Evolutionary conservation across 345 rosid species (phyloP), one percentile per base, ranked within the genome.

Genomic region (Laguncularia racemosa): DNA sequence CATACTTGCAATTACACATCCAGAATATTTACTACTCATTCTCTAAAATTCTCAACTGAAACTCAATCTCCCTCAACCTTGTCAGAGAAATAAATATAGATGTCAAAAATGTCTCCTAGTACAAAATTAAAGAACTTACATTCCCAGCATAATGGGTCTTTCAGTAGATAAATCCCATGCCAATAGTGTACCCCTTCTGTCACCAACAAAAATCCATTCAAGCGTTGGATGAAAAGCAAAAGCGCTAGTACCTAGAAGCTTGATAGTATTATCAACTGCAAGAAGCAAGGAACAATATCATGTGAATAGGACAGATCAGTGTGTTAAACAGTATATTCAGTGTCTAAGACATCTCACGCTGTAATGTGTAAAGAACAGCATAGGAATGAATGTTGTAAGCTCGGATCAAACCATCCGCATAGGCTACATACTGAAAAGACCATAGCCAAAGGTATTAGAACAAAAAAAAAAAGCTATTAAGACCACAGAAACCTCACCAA

Each of bases 111-210:
- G 14, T 38, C 13, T 28, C 53, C 26, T 48, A 20, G 18, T 33
- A 14, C 44, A 46, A n/a, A 23, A 2, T n/a, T 52, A 46, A 52
- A 38, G 43, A 58, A 78, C 88, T 80, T 68, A 89, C 99, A 93
- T 93, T 75, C 97, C 99, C 70, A 93, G 85, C 97, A 89, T 81
- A 73, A 55, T 86, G 43, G 97, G 99, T 62, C 97, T 89, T 73
- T 93, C 96, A 8, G 95, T 87, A 67, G 99, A 93, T 67, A 93
- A 90, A 85, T 93, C 99, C 99, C 99, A 93, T 3, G 97, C 97
- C 76, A 93, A 69, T 71, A 93, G 88, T 43, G 92, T 85, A 58
- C 97, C 97, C 62, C 90, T 81, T 80, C 99, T 85, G 77, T 93
- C 97, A 64, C 99, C 97, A 70, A 93, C 96, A 82, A 93, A 89